A percentile compares a stretch with the other conserved stretches of the same genome.
phyloP scores from a whole-genome alignment of 2,329 filamentous ascomycete genomes.

The Xylariaceae sp. region DNA sequence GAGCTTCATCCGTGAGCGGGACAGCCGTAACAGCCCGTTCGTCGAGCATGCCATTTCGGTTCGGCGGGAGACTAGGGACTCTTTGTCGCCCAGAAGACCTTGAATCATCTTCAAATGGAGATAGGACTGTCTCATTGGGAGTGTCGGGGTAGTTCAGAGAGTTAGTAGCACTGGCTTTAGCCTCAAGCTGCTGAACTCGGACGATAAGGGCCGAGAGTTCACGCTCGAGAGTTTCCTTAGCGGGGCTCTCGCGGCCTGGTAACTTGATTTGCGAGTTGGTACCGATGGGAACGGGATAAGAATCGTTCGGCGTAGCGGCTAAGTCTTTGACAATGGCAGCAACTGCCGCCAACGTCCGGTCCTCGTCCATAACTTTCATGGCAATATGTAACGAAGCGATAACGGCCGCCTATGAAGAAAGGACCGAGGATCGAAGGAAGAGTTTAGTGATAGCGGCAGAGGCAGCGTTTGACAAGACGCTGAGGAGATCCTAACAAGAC shows the following conservation, averaged over 20 bases:
- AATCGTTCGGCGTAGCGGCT: slow-evolving; percentile 51
- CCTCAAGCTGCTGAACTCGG: slow-evolving; percentile 83
- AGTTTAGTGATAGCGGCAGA: neutral
- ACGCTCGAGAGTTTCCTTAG: slow-evolving; percentile 79
- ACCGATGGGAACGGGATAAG: slow-evolving; percentile 48
- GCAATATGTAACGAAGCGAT: slow-evolving; percentile 12
- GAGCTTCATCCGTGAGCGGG: slow-evolving; percentile 78
- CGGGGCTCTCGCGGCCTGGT: slow-evolving; percentile 75
- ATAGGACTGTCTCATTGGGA: slow-evolving; percentile 75
- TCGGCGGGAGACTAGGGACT: slow-evolving; percentile 52
- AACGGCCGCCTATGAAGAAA: neutral
- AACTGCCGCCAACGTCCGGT: slow-evolving; percentile 59
- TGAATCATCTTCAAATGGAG: slow-evolving; percentile 64
- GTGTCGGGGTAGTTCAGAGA: slow-evolving; percentile 74
- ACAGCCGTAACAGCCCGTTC: slow-evolving; percentile 48
- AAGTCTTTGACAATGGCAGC: slow-evolving; percentile 60
- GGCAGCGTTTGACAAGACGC: slow-evolving; percentile 35
- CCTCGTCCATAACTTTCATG: slow-evolving; percentile 55
- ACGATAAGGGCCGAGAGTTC: slow-evolving; percentile 81
- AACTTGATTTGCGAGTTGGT: slow-evolving; percentile 65
- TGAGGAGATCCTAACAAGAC: slow-evolving; percentile 31
- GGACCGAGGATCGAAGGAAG: neutral
- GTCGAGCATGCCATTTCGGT: slow-evolving; percentile 41
- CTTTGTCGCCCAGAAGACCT: slow-evolving; percentile 48
- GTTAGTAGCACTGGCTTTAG: slow-evolving; percentile 68